Base-by-base conservation (phyloP, 768 basidiomycete species). In the Boletellus ananas region DNA sequence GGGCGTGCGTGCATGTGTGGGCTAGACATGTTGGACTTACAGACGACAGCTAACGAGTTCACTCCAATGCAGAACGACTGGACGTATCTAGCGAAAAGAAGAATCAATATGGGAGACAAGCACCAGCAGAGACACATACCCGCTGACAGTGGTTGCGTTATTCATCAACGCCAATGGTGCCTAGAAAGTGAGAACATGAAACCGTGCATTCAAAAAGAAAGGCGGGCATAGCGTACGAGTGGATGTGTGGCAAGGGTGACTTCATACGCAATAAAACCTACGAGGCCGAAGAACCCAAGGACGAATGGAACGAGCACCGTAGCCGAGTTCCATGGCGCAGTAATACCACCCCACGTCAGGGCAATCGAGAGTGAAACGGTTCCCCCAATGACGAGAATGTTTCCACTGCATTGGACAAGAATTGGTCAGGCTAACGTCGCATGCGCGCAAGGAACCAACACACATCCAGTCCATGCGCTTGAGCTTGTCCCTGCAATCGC, bases 291-390 rank as follows among this genome's bases (percentile, higher is more conserved):
- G 6, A 73, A 36, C 1, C 79, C 78, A 18, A 71, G 21, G 33
- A 72, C 50, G 7, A 79, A 63, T 0, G 79, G 75, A 0, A 64
- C 68, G n/a, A 80, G 61, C 5, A 78, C 70, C 1, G 55, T 60
- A 14, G 51, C 54, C 0, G 73, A 74, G 5, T 54, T 47, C 79
- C 79, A 80, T 1, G 72, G 51, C 45, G 66, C 74, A 3, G 58
- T 54, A 6, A 68, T 61, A 7, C 79, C 79, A 2, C 72, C 79
- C 75, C 70, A 72, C 9, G 74, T 70, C 42, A 74, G 48, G 13
- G 61, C 70, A 34, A 74, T 57, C 8, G 63, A 58, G 20, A 51
- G 50, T 23, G 66, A 57, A 4, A 62, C 58, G 1, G 68, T 67
- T 23, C 63, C 61, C 1, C 55, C 49, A 31, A 69, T 67, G 14